A percentile compares a stretch with the other conserved stretches of the same genome.
These are phyloP conservation scores for Coprinopsis marcescibilis DNA, from an alignment of 768 basidiomycete genomes.

Conservation along the genomic window DNA sequence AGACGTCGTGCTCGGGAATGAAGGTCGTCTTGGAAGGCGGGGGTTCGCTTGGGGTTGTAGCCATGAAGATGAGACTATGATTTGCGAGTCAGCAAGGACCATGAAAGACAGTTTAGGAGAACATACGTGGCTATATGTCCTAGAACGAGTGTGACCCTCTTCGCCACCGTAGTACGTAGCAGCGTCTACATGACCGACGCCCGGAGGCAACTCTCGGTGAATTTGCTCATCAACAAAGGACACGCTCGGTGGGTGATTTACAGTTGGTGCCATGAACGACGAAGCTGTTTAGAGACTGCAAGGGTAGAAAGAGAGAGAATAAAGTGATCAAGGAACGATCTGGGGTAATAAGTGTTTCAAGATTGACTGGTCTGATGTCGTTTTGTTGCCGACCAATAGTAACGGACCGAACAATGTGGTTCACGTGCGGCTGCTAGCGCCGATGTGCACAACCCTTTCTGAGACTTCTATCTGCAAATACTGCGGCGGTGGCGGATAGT, in stretches of 20 bases:
- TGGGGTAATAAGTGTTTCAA: conserved; percentile 10
- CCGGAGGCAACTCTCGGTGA: conserved; percentile 35
- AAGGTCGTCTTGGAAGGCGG: conserved; percentile 73
- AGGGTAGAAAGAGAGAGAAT: conserved; percentile 1
- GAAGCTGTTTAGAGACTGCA: neutral
- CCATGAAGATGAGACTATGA: conserved; percentile 64
- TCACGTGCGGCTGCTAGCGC: conserved; percentile 1
- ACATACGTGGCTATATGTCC: conserved; percentile 85
- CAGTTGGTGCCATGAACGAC: conserved; percentile 52
- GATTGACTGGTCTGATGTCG: conserved; percentile 2
- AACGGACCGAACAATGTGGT: conserved; percentile 1
- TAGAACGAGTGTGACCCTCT: conserved; percentile 72
- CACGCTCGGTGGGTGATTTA: conserved; percentile 59
- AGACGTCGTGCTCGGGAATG: conserved; percentile 71
- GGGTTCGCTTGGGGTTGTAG: conserved; percentile 63
- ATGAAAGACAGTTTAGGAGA: conserved; percentile 4
- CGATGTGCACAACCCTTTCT: too few species aligned
- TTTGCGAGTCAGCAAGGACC: conserved; percentile 14
- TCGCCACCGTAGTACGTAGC: conserved; percentile 78
- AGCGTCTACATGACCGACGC: conserved; percentile 71
- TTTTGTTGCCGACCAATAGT: conserved; percentile 1
- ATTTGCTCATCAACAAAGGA: conserved; percentile 61
- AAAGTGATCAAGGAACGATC: conserved; percentile 6
- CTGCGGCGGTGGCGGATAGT: too few species aligned
- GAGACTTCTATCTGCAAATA: too few species aligned